Conservation (phyloP, 345 rosid genomes). For the Laguncularia racemosa region DNA sequence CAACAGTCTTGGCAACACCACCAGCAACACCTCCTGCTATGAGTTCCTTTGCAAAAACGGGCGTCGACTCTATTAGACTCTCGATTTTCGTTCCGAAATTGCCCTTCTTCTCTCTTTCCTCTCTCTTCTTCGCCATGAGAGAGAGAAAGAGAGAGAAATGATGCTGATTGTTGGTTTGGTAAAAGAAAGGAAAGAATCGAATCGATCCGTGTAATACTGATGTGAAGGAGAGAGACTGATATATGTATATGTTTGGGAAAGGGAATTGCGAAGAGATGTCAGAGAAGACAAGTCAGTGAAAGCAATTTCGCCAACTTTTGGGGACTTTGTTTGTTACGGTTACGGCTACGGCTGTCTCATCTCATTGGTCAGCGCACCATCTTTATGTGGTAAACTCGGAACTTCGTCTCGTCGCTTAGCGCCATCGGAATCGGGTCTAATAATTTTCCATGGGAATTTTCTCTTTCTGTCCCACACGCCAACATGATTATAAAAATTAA, state of each 20-base stretch:
- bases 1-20: constrained; percentile 74
- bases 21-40: constrained; percentile 90
- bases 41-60: constrained; percentile 74
- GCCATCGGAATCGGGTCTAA: no score
- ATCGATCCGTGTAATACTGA: background rate
- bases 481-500: no score
- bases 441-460: no score
- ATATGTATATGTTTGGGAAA: background rate
- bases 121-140: constrained; percentile 38
- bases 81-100: constrained; percentile 16
- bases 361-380: no score
- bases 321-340: no score
- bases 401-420: no score
- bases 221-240: background rate
- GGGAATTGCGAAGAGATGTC: no score
- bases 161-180: background rate
- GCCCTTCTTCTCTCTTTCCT: constrained; percentile 35
- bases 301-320: no score
- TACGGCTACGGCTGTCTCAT: no score
- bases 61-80: constrained; percentile 58
- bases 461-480: no score
- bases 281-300: no score
- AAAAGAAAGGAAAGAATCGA: background rate
- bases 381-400: no score
- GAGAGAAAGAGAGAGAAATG: constrained; percentile 11